A percentile compares a stretch with the other conserved stretches of the same genome.
phyloP scores from a whole-genome alignment of 208 protist genomes.

The Trypanosoma lewisi region DNA sequence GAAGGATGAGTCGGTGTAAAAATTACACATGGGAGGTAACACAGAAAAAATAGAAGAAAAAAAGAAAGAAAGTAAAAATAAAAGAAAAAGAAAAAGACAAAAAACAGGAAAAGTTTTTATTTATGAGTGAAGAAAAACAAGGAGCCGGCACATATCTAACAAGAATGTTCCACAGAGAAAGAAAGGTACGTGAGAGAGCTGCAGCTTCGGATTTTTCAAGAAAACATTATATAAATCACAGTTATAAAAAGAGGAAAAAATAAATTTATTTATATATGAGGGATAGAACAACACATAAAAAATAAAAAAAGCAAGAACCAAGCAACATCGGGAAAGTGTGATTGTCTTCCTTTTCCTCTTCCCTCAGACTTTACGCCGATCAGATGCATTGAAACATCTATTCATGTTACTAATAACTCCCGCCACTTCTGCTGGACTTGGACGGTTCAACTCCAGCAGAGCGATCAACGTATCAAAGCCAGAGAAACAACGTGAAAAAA shows the following conservation, averaged over 20 bases:
- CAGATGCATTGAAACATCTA: conserved; percentile 1
- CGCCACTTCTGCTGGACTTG: conserved; percentile 30
- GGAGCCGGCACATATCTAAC: too few relatives aligned
- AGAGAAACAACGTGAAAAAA: conserved; percentile 46
- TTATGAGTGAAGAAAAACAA: too few relatives aligned
- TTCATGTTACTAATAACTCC: conserved; percentile 36
- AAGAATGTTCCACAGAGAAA: too few relatives aligned
- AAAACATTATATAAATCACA: not conserved
- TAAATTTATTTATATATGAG: not conserved
- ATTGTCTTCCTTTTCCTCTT: not conserved
- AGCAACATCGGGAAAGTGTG: not conserved
- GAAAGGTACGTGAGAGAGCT: too few relatives aligned
- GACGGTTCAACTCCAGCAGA: conserved; percentile 52
- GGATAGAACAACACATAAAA: not conserved
- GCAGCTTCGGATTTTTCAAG: too few relatives aligned
- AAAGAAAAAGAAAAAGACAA: too few relatives aligned
- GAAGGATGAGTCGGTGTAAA: too few relatives aligned
- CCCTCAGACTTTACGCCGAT: not conserved
- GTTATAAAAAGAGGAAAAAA: not conserved
- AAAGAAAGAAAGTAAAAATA: too few relatives aligned
- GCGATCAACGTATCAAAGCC: conserved; percentile 51
- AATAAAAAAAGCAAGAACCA: not conserved
- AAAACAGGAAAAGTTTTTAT: too few relatives aligned
- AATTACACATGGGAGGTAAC: too few relatives aligned
- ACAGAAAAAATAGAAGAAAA: too few relatives aligned